Percentiles rank a stretch among this genome's conserved stretches.
These are phyloP conservation scores for Chrysoporthe puriensis DNA, from an alignment of 2,329 filamentous ascomycete genomes.

Conservation along the genomic window DNA sequence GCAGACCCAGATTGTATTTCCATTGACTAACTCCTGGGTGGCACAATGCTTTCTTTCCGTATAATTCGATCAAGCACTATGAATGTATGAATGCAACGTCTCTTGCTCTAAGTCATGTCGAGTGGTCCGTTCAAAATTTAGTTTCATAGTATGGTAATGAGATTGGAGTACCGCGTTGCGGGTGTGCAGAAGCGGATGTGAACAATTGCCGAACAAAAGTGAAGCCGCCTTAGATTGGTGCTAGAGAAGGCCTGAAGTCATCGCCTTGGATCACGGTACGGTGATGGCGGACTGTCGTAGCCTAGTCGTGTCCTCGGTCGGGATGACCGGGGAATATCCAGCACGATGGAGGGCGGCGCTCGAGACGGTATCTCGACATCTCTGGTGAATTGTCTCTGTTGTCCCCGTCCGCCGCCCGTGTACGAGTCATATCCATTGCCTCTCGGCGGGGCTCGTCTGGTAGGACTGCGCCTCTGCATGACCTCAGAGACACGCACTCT, in stretches of 20 bases:
- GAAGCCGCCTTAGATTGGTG: no score
- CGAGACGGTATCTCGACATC: conserved; percentile 9
- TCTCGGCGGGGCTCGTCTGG: conserved; percentile 9
- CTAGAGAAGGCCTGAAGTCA: not conserved
- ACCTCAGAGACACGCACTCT: conserved; percentile 12
- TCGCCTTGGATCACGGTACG: not conserved
- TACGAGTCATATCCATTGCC: conserved; percentile 6
- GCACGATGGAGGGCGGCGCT: conserved; percentile 4
- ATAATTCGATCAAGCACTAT: not conserved
- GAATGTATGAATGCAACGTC: not conserved
- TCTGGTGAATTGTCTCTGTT: not conserved
- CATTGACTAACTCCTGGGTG: no score
- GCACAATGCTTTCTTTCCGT: not conserved
- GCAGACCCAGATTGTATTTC: not conserved
- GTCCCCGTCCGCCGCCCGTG: conserved; percentile 5
- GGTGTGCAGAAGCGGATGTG: no score
- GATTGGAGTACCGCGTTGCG: no score
- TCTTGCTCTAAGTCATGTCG: not conserved
- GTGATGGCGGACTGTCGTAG: conserved; percentile 15
- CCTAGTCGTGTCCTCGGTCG: conserved; percentile 19
- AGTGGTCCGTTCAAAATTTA: no score
- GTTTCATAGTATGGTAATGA: no score
- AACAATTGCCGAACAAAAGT: no score
- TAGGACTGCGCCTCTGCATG: conserved; percentile 10
- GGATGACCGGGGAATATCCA: conserved; percentile 14